A percentile compares a stretch with the other conserved stretches of the same genome.
phyloP scores from a whole-genome alignment of 768 basidiomycete species.

The Rhizopogon vesiculosus region DNA sequence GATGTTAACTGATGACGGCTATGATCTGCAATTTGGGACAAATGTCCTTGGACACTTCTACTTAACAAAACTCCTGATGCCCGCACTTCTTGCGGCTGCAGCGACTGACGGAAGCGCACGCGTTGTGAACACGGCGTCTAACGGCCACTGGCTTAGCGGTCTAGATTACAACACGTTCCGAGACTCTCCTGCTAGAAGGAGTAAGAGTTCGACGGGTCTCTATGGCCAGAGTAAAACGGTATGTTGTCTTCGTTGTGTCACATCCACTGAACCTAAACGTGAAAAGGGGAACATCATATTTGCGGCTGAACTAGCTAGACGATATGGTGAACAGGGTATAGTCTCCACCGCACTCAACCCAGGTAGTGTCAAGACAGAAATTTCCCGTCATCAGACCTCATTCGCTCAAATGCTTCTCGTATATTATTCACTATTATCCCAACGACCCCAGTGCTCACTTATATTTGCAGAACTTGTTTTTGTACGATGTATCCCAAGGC shows the following conservation, averaged over 20 bases:
- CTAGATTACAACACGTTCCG: slow-evolving; percentile 36
- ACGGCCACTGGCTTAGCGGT: slow-evolving; percentile 4
- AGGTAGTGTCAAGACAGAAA: background rate
- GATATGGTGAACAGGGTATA: slow-evolving; percentile 41
- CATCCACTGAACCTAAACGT: background rate
- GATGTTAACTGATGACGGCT: slow-evolving; percentile 18
- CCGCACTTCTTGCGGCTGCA: slow-evolving; percentile 18
- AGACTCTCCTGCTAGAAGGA: slow-evolving; percentile 31
- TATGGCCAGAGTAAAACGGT: slow-evolving; percentile 26
- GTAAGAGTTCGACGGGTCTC: slow-evolving; percentile 11
- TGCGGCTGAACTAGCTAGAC: slow-evolving; percentile 40
- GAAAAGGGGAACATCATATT: slow-evolving; percentile 40
- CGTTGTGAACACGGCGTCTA: slow-evolving; percentile 26
- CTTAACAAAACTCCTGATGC: slow-evolving; percentile 21
- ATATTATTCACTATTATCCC: background rate
- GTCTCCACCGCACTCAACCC: slow-evolving; percentile 42
- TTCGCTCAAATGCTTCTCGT: slow-evolving; percentile 1
- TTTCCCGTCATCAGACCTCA: background rate
- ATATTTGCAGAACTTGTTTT: slow-evolving; percentile 7
- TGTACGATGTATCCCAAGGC: slow-evolving; percentile 24
- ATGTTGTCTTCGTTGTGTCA: background rate
- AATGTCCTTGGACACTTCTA: slow-evolving; percentile 21
- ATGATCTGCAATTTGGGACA: slow-evolving; percentile 32
- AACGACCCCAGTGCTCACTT: background rate
- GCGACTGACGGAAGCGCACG: slow-evolving; percentile 22